Base-by-base conservation (phyloP, 2,329 filamentous ascomycete genomes). In the Metarhizium humberi region DNA sequence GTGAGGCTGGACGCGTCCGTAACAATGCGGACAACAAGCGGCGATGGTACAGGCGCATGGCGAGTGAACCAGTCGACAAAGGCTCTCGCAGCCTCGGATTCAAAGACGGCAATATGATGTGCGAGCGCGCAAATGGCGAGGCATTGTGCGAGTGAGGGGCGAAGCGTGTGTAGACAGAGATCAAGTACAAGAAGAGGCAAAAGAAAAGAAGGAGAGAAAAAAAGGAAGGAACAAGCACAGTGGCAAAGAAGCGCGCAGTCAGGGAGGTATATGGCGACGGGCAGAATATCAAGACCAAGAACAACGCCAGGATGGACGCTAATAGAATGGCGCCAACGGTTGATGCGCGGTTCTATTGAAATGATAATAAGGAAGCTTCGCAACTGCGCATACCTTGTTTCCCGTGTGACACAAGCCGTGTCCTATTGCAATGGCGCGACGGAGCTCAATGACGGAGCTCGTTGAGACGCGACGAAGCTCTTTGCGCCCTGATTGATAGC, bases 401-500 rank as follows among this genome's bases (percentile, higher is more conserved):
- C 36, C 42, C 51, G 55, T 53, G 55, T 48, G 47, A 56, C 55
- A 46, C 51, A 45, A 45, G 43, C 45, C n/a, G 34, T 38, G 18
- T 53, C 38, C 38, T 52, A 50, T 34, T 49, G 52, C 46, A 55
- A 50, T 38, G 38, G 50, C 56, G 56, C 55, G 58, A 60, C 56
- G 58, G 58, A 53, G 59, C 58, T 57, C 53, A 50, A 55, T 34
- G 57, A 51, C 53, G 38, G 32, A 46, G 50, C 50, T 53, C 34
- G 16, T 32, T 29, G 5, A 43, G 51, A 53, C 57, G 56, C 55
- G 58, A 60, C 56, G 56, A 58, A 52, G 59, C 58, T 58, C 54
- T 49, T 54, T 49, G 55, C 56, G 58, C 55, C 58, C 56, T 62
- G 60, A 62, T 62, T 64, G 63, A 65, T 53, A 54, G 59, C 54